phyloP scores from a whole-genome alignment of 192 early-diverging fungal genomes.

The Coemansia sp. region DNA sequence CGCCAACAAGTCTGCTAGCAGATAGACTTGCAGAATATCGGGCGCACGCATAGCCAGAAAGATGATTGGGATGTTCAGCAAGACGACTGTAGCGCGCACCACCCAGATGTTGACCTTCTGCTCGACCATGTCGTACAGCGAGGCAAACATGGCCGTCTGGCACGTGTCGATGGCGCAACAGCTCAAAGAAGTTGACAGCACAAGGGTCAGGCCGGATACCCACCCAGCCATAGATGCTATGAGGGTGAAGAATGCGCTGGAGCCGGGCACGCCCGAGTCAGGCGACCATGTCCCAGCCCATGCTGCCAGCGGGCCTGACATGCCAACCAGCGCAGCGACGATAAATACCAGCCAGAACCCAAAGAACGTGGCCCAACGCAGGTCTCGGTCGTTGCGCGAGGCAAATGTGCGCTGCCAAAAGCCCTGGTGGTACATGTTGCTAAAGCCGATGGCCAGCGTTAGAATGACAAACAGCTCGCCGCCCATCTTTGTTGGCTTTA shows the following conservation, averaged over 20 bases:
- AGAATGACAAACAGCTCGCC: conserved; percentile 67
- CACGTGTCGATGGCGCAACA: conserved; percentile 70
- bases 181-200: conserved; percentile 65
- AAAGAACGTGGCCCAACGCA: conserved; percentile 60
- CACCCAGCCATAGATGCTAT: conserved; percentile 60
- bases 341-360: conserved; percentile 62
- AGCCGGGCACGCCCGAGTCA: conserved; percentile 50
- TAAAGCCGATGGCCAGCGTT: conserved; percentile 62
- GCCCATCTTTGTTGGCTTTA: conserved; percentile 67
- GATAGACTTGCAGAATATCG: conserved; percentile 63
- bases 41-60: conserved; percentile 61
- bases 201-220: conserved; percentile 62
- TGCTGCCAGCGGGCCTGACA: conserved; percentile 66
- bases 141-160: conserved; percentile 70
- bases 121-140: conserved; percentile 61
- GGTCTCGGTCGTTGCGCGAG: conserved; percentile 63
- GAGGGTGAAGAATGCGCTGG: conserved; percentile 72
- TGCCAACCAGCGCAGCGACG: conserved; percentile 61
- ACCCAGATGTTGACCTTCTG: conserved; percentile 52
- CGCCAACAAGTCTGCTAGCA: conserved; percentile 66
- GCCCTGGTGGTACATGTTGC: conserved; percentile 70
- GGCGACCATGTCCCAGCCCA: conserved; percentile 65
- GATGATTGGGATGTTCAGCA: conserved; percentile 59
- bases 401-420: conserved; percentile 79
- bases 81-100: conserved; percentile 44